Percentiles rank a stretch among this genome's conserved stretches.
phyloP scores from a whole-genome alignment of 2,329 filamentous ascomycete genomes.

The Tolypocladium pustulatum region DNA sequence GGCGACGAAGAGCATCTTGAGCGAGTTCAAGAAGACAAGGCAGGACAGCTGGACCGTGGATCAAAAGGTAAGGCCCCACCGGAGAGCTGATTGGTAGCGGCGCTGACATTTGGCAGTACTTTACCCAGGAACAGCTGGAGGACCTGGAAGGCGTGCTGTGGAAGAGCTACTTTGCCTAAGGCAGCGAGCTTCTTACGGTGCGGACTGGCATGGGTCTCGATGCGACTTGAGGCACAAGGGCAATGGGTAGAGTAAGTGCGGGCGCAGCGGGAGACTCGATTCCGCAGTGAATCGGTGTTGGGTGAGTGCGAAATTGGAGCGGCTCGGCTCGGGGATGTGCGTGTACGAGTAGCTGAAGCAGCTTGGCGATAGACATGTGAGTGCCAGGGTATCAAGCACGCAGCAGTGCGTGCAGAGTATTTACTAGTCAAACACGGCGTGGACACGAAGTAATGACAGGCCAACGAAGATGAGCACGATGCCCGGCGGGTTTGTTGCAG shows the following conservation, averaged over 20 bases:
- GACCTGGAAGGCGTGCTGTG: conserved; percentile 92
- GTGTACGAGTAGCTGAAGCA: not conserved
- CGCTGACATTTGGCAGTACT: conserved; percentile 41
- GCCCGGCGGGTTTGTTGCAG: not conserved
- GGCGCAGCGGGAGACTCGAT: not conserved
- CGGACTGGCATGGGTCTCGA: not conserved
- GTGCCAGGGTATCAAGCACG: not conserved
- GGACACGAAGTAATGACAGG: not conserved
- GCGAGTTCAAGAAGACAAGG: conserved; percentile 98
- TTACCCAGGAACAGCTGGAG: conserved; percentile 85
- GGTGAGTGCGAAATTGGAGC: not conserved
- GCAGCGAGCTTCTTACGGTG: not conserved
- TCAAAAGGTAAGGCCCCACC: conserved; percentile 64
- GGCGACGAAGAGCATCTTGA: conserved; percentile 85
- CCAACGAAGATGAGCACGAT: not conserved
- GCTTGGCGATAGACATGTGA: not conserved
- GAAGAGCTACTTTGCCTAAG: conserved; percentile 97
- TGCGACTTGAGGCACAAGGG: conserved; percentile 2
- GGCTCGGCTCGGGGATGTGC: not conserved
- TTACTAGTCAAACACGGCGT: not conserved
- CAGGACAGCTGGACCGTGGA: conserved; percentile 98
- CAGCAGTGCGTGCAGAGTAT: not conserved
- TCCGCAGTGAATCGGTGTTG: not conserved
- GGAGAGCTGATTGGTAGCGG: conserved; percentile 4
- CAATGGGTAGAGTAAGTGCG: not conserved